phyloP scores from a whole-genome alignment of 768 basidiomycete species.

The Lactarius pseudohatsudake region DNA sequence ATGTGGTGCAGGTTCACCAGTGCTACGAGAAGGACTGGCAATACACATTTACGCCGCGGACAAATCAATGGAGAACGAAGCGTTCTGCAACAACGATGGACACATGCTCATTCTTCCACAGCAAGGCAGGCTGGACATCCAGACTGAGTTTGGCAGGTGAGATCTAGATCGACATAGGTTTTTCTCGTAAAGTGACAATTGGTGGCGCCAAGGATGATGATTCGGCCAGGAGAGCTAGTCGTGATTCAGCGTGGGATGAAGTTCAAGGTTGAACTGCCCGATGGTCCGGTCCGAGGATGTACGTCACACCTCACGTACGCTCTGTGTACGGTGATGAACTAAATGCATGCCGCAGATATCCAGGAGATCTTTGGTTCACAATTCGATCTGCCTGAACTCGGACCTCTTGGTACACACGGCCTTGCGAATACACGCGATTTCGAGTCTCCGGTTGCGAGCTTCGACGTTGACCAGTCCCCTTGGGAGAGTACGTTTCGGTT shows the following conservation, averaged over 20 bases:
- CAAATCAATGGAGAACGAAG: conserved; percentile 57
- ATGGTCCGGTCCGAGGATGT: conserved; percentile 30
- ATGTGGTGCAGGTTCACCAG: conserved; percentile 62
- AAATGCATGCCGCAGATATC: conserved; percentile 43
- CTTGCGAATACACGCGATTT: conserved; percentile 68
- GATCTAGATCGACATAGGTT: conserved; percentile 28
- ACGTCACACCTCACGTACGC: neutral
- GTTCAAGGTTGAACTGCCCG: conserved; percentile 51
- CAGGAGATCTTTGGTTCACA: conserved; percentile 65
- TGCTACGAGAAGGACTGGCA: conserved; percentile 61
- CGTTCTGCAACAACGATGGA: conserved; percentile 63
- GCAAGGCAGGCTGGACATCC: conserved; percentile 63
- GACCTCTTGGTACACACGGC: conserved; percentile 63
- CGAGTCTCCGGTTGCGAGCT: conserved; percentile 60
- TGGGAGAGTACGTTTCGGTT: conserved; percentile 50
- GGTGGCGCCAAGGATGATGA: conserved; percentile 49
- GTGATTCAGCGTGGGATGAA: conserved; percentile 68
- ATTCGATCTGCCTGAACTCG: conserved; percentile 62
- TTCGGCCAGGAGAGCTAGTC: conserved; percentile 59
- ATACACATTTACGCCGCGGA: conserved; percentile 63
- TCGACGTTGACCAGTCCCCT: conserved; percentile 60
- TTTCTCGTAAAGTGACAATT: neutral
- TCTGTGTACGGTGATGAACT: neutral
- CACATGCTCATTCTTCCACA: conserved; percentile 68
- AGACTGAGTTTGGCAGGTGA: conserved; percentile 67